Percentiles rank a stretch among this genome's conserved stretches.
Evolutionary conservation across 805 yeast genomes (phyloP).

Genomic region (Hanseniaspora pseudoguilliermondii): DNA sequence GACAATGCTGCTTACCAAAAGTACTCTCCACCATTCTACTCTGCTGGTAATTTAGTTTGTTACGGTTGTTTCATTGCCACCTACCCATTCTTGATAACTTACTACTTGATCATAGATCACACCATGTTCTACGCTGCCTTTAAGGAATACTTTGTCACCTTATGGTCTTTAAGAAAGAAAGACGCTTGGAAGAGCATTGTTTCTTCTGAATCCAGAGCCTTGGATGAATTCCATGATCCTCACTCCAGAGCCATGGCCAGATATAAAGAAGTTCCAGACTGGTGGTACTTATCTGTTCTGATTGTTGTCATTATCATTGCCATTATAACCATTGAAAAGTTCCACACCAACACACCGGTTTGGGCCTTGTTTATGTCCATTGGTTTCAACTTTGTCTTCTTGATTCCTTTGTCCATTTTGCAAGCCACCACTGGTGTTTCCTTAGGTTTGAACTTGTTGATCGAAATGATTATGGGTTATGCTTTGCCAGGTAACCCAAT

Average conservation of each 20-base stretch:
- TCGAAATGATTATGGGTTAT: slow-evolving; percentile 49
- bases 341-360: slow-evolving; percentile 45
- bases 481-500: slow-evolving; percentile 43
- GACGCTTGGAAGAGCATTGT: slow-evolving; percentile 23
- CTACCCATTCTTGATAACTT: slow-evolving; percentile 44
- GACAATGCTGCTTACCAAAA: slow-evolving; percentile 34
- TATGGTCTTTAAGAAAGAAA: slow-evolving; percentile 15
- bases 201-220: slow-evolving; percentile 22
- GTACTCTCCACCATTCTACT: slow-evolving; percentile 54
- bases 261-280: slow-evolving; percentile 64
- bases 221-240: slow-evolving; percentile 34
- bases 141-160: slow-evolving; percentile 22
- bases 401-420: slow-evolving; percentile 46
- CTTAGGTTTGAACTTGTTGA: slow-evolving; percentile 47
- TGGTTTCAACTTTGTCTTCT: slow-evolving; percentile 38
- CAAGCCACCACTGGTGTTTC: slow-evolving; percentile 45
- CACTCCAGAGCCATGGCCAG: slow-evolving; percentile 44
- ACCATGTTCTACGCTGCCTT: slow-evolving; percentile 28
- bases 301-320: slow-evolving; percentile 34
- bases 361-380: slow-evolving; percentile 51
- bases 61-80: slow-evolving; percentile 47
- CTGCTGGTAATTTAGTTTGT: slow-evolving; percentile 47
- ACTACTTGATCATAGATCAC: slow-evolving; percentile 37
- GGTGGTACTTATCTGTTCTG: slow-evolving; percentile 28
- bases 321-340: slow-evolving; percentile 29